Conservation (phyloP, 1,139 yeast genomes). For the Pichia sp. region DNA sequence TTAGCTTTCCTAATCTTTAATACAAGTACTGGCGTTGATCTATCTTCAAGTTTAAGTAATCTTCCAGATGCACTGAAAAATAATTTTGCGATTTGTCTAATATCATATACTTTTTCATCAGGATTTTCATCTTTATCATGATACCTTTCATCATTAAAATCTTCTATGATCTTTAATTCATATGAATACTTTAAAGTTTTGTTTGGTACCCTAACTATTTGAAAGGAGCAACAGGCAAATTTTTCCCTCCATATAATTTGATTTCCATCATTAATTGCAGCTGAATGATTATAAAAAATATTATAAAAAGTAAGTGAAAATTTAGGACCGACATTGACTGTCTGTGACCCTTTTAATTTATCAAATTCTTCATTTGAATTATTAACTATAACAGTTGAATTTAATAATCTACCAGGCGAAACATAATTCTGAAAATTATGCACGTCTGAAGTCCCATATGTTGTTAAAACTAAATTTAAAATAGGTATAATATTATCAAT, state of each 20-base stretch:
- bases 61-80: conserved; percentile 73
- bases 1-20: conserved; percentile 39
- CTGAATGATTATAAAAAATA: conserved; percentile 46
- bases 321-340: conserved; percentile 49
- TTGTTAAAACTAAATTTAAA: conserved; percentile 58
- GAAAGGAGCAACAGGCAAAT: conserved; percentile 49
- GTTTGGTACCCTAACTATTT: conserved; percentile 32
- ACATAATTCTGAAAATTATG: conserved; percentile 42
- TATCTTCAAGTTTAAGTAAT: conserved; percentile 56
- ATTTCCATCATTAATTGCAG: conserved; percentile 30
- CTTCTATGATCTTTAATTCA: conserved; percentile 46
- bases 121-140: conserved; percentile 51
- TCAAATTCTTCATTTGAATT: conserved; percentile 35
- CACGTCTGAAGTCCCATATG: conserved; percentile 62
- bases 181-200: conserved; percentile 35
- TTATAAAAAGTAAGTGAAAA: conserved; percentile 58
- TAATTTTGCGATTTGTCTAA: conserved; percentile 43
- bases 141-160: conserved; percentile 67
- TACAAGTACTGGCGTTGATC: conserved; percentile 63
- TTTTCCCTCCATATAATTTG: conserved; percentile 72
- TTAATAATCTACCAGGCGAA: conserved; percentile 62
- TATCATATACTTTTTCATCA: conserved; percentile 32
- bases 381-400: conserved; percentile 49
- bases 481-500: conserved; percentile 70
- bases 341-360: neutral